These are phyloP conservation scores for Paramecium octaurelia DNA, from an alignment of 73 alveolate genomes.

Conservation along the genomic window DNA sequence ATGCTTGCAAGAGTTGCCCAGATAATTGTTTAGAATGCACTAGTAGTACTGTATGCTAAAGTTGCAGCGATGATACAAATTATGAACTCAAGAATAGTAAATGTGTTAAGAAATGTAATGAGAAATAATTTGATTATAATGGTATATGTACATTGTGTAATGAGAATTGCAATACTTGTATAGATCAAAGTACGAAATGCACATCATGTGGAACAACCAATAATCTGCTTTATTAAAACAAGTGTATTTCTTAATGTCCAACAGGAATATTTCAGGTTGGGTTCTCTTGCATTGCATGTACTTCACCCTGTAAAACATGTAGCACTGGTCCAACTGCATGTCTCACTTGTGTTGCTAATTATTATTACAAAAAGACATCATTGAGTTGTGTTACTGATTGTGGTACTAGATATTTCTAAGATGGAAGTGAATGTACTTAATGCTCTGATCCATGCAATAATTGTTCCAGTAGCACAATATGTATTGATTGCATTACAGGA, in stretches of 20 bases:
- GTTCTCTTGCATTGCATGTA: neutral
- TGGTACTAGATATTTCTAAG: neutral
- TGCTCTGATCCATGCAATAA: neutral
- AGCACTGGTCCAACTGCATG: neutral
- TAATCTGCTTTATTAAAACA: neutral
- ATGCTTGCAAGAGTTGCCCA: neutral
- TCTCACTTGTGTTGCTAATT: neutral
- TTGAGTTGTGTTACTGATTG: neutral
- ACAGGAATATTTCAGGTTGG: neutral
- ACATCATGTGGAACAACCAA: neutral
- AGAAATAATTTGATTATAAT: neutral
- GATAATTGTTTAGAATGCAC: neutral
- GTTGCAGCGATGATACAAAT: neutral
- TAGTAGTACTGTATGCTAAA: neutral
- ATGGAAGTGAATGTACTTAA: neutral
- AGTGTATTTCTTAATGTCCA: slow-evolving; percentile 5
- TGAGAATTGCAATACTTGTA: neutral
- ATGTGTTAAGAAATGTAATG: neutral
- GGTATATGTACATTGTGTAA: neutral
- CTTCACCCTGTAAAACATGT: slow-evolving; percentile 32
- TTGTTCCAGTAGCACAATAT: neutral
- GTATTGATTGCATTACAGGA: neutral
- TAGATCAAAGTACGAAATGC: neutral
- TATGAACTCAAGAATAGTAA: neutral
- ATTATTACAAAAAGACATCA: neutral